Base-by-base conservation (phyloP, 148 eudicot genomes). In the Arctostaphylos glauca region DNA sequence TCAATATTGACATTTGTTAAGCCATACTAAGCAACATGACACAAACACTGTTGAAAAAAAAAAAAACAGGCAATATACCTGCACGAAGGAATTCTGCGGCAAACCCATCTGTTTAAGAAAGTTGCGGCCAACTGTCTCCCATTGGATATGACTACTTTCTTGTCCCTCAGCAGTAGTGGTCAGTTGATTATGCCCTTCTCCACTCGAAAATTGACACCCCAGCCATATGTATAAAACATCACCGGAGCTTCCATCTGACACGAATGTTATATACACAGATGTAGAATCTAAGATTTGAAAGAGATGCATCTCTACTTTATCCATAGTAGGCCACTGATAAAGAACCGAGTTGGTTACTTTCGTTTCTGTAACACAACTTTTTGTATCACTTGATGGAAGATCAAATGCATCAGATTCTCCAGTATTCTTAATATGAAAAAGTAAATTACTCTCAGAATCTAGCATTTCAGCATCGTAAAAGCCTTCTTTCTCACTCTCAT, bases 391-490 rank as follows among this genome's bases (percentile, higher is more conserved):
- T 3, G 83, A 68, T 38, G 76, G 43, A 76, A 25, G 46, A 50
- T 78, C 76, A 81, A 41, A 70, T 14, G 13, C 15, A 46, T 67
- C 76, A 62, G 2, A 23, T 14, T 82, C 80, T 5, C 10, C 23
- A 31, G 74, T 60, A 79, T 74, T 77, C 67, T 79, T 54, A 44
- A 12, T 53, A 48, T 9, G 12, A 41, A 25, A 49, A 68, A 54
- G 81, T 50, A 76, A 50, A 59, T 60, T 84, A 76, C 73, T 81
- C 25, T 79, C 60, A 81, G 86, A 71, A 52, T 52, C 73, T 21
- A 55, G 18, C 68, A 80, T 49, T 46, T 83, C 86, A 41, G 88
- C 87, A 86, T 90, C 89, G 25, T 25, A 74, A 58, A 77, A 31
- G 78, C 55, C 81, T 53, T 76, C 87, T 49, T 64, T 48, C 23